Evolutionary conservation across 805 yeast genomes (phyloP), one percentile per base, ranked within the genome.

Genomic region (Cyberlindnera saturnus): DNA sequence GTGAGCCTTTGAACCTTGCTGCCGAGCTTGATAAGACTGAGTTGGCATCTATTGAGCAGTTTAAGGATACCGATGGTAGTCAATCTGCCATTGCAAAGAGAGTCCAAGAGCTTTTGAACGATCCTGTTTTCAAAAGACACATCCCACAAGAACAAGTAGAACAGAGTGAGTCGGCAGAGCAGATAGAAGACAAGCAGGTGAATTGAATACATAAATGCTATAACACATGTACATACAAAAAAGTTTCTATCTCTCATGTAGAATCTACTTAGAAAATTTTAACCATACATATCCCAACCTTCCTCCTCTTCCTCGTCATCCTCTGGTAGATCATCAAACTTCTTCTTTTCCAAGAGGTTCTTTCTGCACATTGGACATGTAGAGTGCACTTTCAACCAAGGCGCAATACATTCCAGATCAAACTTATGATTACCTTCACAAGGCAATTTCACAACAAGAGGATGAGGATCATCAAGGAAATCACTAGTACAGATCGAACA

Each of bases 281-380:
- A 47, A 8, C 91, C 96, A 58, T 85, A 88, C 73, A 86, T 77
- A 29, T 86, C 91, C 81, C 88, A 81, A 38, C 70, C 84, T 41
- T 82, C 86, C 41, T 78, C 81, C 10, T 75, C 81, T 10, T 75
- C 75, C 17, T 68, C 72, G 14, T 64, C 65, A 14, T 61, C 57
- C 6, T 50, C 46, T 43, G 46, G 41, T 1, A 48, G 20, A n/a
- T 45, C 46, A 2, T 53, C 60, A 11, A 53, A 66, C 59, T 52
- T 63, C 60, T 66, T 75, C 67, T 66, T 75, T 40, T 70, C 75
- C 17, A 75, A 60, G 20, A 90, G 77, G 56, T 88, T 82, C 47
- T 74, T 78, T 50, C 98, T 71, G 59, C 97, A 91, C 55, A 91
- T 62, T 0, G 98, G 98, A 57, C 98, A 90, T 0, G 87, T 82